These are phyloP conservation scores for Hyaloperonospora brassicae DNA, from an alignment of 352 stramenopile species.

Conservation along the genomic window DNA sequence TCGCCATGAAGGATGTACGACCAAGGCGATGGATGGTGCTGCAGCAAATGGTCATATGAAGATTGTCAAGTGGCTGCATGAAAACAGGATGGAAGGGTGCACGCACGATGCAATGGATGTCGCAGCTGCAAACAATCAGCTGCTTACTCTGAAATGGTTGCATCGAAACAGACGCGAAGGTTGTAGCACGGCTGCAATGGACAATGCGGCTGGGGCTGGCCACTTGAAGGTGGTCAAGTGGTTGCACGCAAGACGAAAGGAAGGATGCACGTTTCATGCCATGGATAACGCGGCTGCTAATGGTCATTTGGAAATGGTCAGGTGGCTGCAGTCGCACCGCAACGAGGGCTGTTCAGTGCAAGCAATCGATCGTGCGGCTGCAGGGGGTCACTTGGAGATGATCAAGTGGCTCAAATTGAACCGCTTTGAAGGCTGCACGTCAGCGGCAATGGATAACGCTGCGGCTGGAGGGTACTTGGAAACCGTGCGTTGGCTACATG, in stretches of 20 bases:
- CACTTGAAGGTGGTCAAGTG: constrained; percentile 22
- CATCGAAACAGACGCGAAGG: constrained; percentile 21
- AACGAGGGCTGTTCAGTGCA: constrained; percentile 19
- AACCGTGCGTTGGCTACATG: constrained; percentile 25
- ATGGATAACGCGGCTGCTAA: constrained; percentile 31
- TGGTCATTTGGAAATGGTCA: constrained; percentile 21
- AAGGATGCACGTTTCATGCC: constrained; percentile 21
- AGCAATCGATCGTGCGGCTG: constrained; percentile 24
- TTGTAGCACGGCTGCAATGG: constrained; percentile 18
- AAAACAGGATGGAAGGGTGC: constrained; percentile 19
- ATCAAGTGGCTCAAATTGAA: constrained; percentile 26
- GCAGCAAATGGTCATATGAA: constrained; percentile 20
- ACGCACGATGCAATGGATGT: constrained; percentile 22
- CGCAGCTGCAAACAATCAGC: constrained; percentile 18
- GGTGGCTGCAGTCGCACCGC: constrained; percentile 27
- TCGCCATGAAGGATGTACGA: constrained; percentile 23
- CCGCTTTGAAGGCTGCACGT: constrained; percentile 22
- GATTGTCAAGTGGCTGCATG: constrained; percentile 26
- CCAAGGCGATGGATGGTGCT: constrained; percentile 22
- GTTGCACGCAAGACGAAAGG: constrained; percentile 18
- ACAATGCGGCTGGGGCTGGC: constrained; percentile 16
- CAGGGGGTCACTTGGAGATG: constrained; percentile 14
- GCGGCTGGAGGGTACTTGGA: constrained; percentile 20
- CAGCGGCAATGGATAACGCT: constrained; percentile 22
- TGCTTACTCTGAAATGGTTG: constrained; percentile 17